Percentiles rank a stretch among this genome's conserved stretches.
Evolutionary conservation across 257 asterid species (phyloP).

Genomic region (Nicotiana tabacum): DNA sequence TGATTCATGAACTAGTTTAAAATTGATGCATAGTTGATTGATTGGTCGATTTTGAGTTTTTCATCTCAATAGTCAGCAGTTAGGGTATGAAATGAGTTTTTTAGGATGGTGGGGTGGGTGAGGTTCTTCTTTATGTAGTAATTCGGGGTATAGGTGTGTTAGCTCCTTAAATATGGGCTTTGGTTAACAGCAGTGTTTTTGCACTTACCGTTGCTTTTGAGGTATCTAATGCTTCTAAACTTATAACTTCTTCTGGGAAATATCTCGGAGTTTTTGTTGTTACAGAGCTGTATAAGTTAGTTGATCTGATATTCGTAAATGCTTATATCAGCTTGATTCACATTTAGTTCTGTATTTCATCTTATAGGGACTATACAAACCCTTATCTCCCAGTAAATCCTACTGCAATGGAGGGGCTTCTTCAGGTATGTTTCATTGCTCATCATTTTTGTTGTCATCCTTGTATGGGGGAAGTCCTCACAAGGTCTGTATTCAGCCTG

Average conservation of each 20-base stretch:
- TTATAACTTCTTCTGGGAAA: not conserved
- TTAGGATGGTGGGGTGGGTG: not conserved
- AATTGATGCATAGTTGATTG: not conserved
- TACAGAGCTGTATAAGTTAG: not conserved
- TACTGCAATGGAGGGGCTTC: slow-evolving; percentile 69
- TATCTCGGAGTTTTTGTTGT: not conserved
- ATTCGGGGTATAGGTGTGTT: not conserved
- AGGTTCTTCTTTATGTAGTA: not conserved
- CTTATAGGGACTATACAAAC: slow-evolving; percentile 78
- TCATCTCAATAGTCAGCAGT: not conserved
- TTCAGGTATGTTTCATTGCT: slow-evolving; percentile 45
- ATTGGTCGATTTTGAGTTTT: not conserved
- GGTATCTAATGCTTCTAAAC: not conserved
- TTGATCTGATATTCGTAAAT: not conserved
- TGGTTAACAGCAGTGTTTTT: not conserved
- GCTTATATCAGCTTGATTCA: slow-evolving; percentile 1
- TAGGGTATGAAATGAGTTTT: not conserved
- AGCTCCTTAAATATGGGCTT: not conserved
- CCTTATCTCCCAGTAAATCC: slow-evolving; percentile 79
- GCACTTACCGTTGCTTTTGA: not conserved
- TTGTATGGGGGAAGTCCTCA: slow-evolving; percentile 18
- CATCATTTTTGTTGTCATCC: not conserved
- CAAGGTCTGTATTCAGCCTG: slow-evolving; percentile 46
- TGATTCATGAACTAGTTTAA: not conserved
- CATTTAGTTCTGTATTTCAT: slow-evolving; percentile 20